Percentiles rank a stretch among this genome's conserved stretches.
phyloP scores from a whole-genome alignment of 2,329 filamentous ascomycete species.

The Penicillium sp. region DNA sequence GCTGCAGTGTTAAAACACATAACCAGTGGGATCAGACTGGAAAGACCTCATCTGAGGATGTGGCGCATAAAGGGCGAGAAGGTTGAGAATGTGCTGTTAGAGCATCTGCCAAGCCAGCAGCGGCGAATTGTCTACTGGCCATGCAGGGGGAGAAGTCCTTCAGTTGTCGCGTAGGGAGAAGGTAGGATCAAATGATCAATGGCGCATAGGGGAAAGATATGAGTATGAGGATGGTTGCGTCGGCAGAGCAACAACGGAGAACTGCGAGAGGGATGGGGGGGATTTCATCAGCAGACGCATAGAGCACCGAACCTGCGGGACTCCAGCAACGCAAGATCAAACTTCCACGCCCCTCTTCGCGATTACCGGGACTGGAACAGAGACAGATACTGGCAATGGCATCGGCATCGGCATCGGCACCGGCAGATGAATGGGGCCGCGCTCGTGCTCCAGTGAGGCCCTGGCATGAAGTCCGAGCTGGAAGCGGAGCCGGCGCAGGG shows the following conservation, averaged over 20 bases:
- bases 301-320: background rate
- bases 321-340: constrained; percentile 8
- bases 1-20: background rate
- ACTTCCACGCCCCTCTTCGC: constrained; percentile 6
- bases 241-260: background rate
- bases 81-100: background rate
- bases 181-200: background rate
- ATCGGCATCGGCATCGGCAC: background rate
- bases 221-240: background rate
- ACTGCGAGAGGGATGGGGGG: background rate
- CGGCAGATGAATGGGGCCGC: constrained; percentile 3
- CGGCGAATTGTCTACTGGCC: constrained; percentile 6
- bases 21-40: background rate
- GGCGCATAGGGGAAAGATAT: constrained; percentile 12
- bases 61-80: constrained; percentile 3
- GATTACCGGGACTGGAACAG: constrained; percentile 9
- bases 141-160: constrained; percentile 6
- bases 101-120: constrained; percentile 8
- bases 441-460: constrained; percentile 19
- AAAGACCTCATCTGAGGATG: background rate
- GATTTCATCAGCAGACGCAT: constrained; percentile 6
- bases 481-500: constrained; percentile 28
- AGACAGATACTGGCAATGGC: background rate
- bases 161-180: constrained; percentile 17
- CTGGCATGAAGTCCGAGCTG: constrained; percentile 28